Evolutionary conservation across 768 basidiomycete species (phyloP), one percentile per base, ranked within the genome.

Genomic region (Kwoniella shandongensis): DNA sequence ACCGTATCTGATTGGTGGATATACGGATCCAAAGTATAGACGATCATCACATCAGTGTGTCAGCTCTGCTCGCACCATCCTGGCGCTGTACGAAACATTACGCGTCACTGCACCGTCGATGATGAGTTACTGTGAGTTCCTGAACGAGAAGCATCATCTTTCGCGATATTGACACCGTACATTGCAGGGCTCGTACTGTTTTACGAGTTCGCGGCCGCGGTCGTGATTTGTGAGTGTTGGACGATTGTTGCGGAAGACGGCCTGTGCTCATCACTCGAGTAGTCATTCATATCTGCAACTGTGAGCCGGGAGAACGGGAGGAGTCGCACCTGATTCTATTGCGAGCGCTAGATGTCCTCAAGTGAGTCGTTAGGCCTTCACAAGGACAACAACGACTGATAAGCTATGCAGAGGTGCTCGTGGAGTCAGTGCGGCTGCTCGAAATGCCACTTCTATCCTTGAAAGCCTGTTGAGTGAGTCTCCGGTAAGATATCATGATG

Each of bases 221-320:
- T 50, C 18, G 48, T 50, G 15, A 50, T 50, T 12, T 50, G 48
- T 50, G 30, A 36, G 48, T 32, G 32, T 13, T n/a, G n/a, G n/a
- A 18, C 46, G 20, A 26, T 4, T 18, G 25, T 50, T 20, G 12
- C 4, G 32, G 6, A 13, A 13, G 13, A 6, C 13, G 32, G 18
- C 6, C 12, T 29, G 5, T 18, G n/a, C 48, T 50, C 32, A 32
- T 20, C n/a, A 35, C 20, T 23, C 17, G 12, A 7, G 8, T 25
- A 50, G 48, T 50, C 48, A 50, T 50, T 32, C 48, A 50, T 32
- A 8, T 50, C 15, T 50, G 48, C 48, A 30, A 36, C 23, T 11
- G 29, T 12, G 18, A 20, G 5, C 22, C 30, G 4, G 12, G 26
- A 12, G 30, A 50, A 5, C 4, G 22, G 20, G 22, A 50, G 18